Conservation (phyloP, 2,329 filamentous ascomycete genomes). For the Dothiorella sarmentorum region DNA sequence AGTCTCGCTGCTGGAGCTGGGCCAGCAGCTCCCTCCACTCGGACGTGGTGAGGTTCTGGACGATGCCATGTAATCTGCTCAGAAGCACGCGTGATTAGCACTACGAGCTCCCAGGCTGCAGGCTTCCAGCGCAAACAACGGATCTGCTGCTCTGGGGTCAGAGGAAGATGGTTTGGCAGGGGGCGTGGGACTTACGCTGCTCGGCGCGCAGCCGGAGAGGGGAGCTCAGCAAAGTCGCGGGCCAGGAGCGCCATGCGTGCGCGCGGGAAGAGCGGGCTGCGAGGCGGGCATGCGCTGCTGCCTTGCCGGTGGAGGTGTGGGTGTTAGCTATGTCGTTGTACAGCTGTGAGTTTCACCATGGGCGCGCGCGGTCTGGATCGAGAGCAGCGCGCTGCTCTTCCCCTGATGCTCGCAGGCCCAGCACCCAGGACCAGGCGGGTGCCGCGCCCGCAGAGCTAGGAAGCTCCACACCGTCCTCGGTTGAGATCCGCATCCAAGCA, state of each 20-base stretch:
- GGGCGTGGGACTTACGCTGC: conserved; percentile 6
- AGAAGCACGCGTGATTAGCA: conserved; percentile 7
- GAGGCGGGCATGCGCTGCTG: not conserved
- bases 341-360: conserved; percentile 4
- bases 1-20: conserved; percentile 24
- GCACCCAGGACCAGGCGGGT: no score
- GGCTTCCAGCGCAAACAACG: not conserved
- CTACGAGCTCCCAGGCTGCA: not conserved
- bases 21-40: conserved; percentile 31
- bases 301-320: no score
- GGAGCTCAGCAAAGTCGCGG: conserved; percentile 10
- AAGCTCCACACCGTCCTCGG: conserved; percentile 5
- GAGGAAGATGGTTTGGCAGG: not conserved
- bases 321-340: no score
- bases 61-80: conserved; percentile 29
- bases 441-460: not conserved
- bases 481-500: conserved; percentile 3
- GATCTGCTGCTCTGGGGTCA: not conserved
- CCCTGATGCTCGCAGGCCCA: conserved; percentile 10
- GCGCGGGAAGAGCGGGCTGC: not conserved
- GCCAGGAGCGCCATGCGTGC: conserved; percentile 16
- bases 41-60: conserved; percentile 27
- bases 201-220: conserved; percentile 14
- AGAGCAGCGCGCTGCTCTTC: not conserved
- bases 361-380: conserved; percentile 5